phyloP scores from a whole-genome alignment of 2,329 filamentous ascomycete species.

The Microcyclospora tardicrescens region DNA sequence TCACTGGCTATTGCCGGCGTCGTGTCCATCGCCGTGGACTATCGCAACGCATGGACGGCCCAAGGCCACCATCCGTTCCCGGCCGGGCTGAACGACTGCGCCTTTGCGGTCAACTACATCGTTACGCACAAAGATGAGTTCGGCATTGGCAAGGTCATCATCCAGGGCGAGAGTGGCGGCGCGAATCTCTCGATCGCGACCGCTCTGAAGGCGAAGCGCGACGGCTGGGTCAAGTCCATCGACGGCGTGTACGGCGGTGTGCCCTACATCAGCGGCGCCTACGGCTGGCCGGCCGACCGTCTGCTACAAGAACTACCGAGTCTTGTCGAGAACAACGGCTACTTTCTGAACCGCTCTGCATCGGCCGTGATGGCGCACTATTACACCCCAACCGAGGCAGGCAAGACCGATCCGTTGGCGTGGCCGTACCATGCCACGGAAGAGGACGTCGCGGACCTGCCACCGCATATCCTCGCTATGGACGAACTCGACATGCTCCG shows the following conservation, averaged over 20 bases:
- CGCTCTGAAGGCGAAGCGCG: conserved; percentile 16
- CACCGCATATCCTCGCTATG: conserved; percentile 10
- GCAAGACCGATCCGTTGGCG: conserved; percentile 12
- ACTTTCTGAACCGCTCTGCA: conserved; percentile 8
- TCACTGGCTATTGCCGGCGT: conserved; percentile 14
- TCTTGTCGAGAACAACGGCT: conserved; percentile 17
- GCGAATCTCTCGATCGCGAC: conserved; percentile 18
- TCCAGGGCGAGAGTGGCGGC: conserved; percentile 22
- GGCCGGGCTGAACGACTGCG: conserved; percentile 19
- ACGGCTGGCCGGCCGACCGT: conserved; percentile 9
- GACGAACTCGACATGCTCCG: conserved; percentile 21
- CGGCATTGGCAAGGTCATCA: conserved; percentile 15
- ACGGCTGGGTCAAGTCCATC: conserved; percentile 17
- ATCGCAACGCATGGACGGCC: conserved; percentile 19
- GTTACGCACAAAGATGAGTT: conserved; percentile 11
- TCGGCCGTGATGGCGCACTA: conserved; percentile 8
- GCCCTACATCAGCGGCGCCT: conserved; percentile 16
- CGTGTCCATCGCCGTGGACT: conserved; percentile 18
- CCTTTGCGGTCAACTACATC: conserved; percentile 14
- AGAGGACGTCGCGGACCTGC: conserved; percentile 9
- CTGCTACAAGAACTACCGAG: conserved; percentile 16
- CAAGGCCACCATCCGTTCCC: conserved; percentile 17
- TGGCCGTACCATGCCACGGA: conserved; percentile 10
- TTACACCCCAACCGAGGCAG: conserved; percentile 12
- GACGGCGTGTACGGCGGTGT: conserved; percentile 16